These are phyloP conservation scores for Chlorella ohadii DNA, from an alignment of 139 green algal genomes.

Conservation along the genomic window DNA sequence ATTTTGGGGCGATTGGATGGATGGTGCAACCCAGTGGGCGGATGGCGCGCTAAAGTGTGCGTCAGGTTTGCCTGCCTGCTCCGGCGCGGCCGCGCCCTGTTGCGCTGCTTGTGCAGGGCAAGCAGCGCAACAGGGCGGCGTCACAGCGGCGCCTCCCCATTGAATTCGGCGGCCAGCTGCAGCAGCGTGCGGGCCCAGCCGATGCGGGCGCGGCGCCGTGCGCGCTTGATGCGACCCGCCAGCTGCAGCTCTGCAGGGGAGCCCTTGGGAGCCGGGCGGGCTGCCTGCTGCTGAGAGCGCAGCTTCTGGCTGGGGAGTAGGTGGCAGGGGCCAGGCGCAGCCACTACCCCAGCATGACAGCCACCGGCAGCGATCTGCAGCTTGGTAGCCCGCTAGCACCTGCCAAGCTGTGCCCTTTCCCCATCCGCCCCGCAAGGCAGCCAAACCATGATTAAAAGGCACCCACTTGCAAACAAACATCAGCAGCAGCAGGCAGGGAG, in stretches of 20 bases:
- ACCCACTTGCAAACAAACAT: neutral
- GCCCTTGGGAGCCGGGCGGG: neutral
- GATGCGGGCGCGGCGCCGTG: slow-evolving; percentile 6
- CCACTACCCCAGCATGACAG: too few relatives aligned
- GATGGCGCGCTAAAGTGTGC: too few relatives aligned
- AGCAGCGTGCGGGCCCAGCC: neutral
- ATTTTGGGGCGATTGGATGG: too few relatives aligned
- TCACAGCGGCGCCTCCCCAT: neutral
- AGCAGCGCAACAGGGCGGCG: neutral
- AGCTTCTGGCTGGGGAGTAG: neutral
- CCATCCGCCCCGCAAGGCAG: too few relatives aligned
- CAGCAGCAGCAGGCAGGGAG: neutral
- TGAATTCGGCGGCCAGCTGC: slow-evolving; percentile 10
- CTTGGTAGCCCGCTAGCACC: too few relatives aligned
- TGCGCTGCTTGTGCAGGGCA: too few relatives aligned
- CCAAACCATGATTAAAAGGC: too few relatives aligned
- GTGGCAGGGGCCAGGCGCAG: too few relatives aligned
- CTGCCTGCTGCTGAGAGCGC: neutral
- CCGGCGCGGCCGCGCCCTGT: too few relatives aligned
- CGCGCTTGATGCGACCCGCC: neutral
- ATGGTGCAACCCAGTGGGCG: too few relatives aligned
- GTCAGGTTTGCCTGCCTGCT: neutral
- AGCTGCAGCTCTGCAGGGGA: neutral
- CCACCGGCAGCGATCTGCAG: too few relatives aligned
- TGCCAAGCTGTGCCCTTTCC: too few relatives aligned